phyloP scores from a whole-genome alignment of 257 asterid species.

The Forsythia viridissima region DNA sequence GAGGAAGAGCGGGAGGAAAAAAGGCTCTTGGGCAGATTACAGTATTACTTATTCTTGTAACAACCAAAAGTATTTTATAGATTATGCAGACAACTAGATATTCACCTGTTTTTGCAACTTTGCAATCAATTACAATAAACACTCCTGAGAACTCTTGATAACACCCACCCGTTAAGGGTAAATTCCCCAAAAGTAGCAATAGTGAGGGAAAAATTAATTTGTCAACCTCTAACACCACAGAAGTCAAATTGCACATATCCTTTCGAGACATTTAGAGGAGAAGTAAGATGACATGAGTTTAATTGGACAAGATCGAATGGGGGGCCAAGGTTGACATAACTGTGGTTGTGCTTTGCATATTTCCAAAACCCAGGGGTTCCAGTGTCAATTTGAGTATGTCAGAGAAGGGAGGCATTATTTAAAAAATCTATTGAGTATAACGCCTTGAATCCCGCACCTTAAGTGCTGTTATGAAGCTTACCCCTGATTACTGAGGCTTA shows the following conservation, averaged over 20 bases:
- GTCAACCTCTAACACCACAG: background rate
- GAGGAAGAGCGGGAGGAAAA: background rate
- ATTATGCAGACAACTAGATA: background rate
- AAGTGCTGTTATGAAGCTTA: background rate
- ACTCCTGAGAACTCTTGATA: background rate
- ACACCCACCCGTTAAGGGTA: background rate
- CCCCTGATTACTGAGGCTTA: no score
- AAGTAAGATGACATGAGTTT: no score
- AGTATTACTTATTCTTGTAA: background rate
- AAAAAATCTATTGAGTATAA: background rate
- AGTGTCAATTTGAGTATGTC: background rate
- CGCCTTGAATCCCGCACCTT: background rate
- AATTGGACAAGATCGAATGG: no score
- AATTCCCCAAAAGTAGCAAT: no score
- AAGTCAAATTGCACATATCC: no score
- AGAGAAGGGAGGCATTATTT: background rate
- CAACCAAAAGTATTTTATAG: background rate
- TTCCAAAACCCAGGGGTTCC: background rate
- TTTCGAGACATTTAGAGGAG: no score
- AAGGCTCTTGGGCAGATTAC: background rate
- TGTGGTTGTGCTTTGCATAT: no score
- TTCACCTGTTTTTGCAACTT: background rate
- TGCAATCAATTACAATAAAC: background rate
- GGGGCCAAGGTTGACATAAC: no score
- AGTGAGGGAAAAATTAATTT: background rate